Conservation (phyloP, 2,329 filamentous ascomycete genomes). For the Raffaelea arxii region DNA sequence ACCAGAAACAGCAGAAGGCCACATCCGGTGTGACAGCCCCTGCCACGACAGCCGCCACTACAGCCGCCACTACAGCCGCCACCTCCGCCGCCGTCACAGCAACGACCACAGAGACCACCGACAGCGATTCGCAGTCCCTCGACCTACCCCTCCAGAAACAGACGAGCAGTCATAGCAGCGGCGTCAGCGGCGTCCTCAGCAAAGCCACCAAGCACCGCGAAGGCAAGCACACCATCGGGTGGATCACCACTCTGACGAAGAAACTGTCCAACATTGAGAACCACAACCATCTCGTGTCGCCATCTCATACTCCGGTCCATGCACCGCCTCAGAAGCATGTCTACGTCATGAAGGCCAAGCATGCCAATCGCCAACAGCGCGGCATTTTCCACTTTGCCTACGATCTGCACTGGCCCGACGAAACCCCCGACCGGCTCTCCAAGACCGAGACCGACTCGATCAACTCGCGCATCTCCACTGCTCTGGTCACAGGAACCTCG, state of each 20-base stretch:
- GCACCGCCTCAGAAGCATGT: conserved; percentile 19
- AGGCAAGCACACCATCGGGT: conserved; percentile 30
- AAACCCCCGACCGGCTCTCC: conserved; percentile 1
- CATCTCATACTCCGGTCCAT: too few species aligned
- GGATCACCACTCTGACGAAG: conserved; percentile 49
- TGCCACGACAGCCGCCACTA: too few species aligned
- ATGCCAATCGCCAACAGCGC: conserved; percentile 48
- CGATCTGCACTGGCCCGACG: conserved; percentile 52
- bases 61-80: too few species aligned
- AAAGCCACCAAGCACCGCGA: conserved; percentile 12
- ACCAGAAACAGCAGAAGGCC: too few species aligned
- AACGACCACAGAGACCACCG: too few species aligned
- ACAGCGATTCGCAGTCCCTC: neutral
- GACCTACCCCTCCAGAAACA: neutral
- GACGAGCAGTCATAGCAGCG: conserved; percentile 1
- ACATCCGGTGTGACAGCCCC: too few species aligned
- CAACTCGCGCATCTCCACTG: conserved; percentile 27
- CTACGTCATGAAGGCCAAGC: conserved; percentile 45
- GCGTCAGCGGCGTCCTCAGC: too few species aligned
- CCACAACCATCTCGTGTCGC: conserved; percentile 8
- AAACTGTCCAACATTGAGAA: conserved; percentile 33
- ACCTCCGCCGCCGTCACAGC: too few species aligned
- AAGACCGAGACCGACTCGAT: conserved; percentile 14
- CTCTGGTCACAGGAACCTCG: too few species aligned
- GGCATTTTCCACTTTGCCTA: conserved; percentile 55